phyloP scores from a whole-genome alignment of 1,139 yeast species.

The Wickerhamomyces sp. region DNA sequence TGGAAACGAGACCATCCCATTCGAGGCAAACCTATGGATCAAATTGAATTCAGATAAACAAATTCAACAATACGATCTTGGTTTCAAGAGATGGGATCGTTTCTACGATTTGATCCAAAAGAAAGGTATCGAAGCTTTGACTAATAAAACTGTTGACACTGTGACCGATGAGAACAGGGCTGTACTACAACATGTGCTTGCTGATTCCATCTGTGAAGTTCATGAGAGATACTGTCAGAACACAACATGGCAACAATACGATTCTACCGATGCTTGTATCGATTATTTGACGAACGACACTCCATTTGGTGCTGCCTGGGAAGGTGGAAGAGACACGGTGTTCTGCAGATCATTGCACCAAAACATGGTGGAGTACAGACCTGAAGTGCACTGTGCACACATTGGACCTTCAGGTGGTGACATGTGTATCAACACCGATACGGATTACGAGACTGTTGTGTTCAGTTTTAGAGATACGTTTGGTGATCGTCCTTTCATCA shows the following conservation, averaged over 20 bases:
- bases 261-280: slow-evolving; percentile 11
- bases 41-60: slow-evolving; percentile 8
- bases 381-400: slow-evolving; percentile 22
- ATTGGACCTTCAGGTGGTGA: slow-evolving; percentile 23
- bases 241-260: slow-evolving; percentile 11
- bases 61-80: slow-evolving; percentile 11
- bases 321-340: slow-evolving; percentile 23
- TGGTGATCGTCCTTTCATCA: neutral
- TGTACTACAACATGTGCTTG: slow-evolving; percentile 4
- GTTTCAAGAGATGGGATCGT: slow-evolving; percentile 9
- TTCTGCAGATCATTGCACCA: slow-evolving; percentile 23
- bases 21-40: slow-evolving; percentile 16
- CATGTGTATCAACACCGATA: slow-evolving; percentile 20
- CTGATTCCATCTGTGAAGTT: slow-evolving; percentile 16
- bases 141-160: neutral
- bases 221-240: slow-evolving; percentile 15
- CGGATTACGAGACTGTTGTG: slow-evolving; percentile 7
- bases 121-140: slow-evolving; percentile 3
- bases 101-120: slow-evolving; percentile 7
- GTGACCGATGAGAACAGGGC: neutral
- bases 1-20: slow-evolving; percentile 13
- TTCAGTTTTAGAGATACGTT: slow-evolving; percentile 3
- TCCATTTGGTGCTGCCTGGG: slow-evolving; percentile 18
- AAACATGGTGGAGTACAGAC: slow-evolving; percentile 20
- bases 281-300: slow-evolving; percentile 4